Base-by-base conservation (phyloP, 2,329 filamentous ascomycete species). In the Aureobasidium sp. region DNA sequence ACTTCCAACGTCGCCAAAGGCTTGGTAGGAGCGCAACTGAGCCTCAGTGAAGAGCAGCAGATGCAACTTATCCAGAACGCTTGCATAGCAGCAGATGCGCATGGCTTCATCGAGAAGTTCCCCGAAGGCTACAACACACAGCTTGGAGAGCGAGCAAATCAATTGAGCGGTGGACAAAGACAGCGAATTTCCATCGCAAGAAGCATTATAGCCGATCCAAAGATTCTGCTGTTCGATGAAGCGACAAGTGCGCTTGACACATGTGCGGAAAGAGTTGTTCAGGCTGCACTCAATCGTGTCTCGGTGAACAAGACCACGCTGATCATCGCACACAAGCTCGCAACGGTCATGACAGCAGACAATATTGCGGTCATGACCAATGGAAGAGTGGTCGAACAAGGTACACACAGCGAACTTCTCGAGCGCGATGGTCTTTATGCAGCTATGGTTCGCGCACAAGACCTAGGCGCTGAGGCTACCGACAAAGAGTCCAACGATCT, bases 361-460 rank as follows among this genome's bases (percentile, higher is more conserved):
- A 75, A 75, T 46, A 78, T 79, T 25, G 71, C 73, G 4, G 77
- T 79, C 15, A 74, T 79, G 67, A 64, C 69, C n/a, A 67, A 73
- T 25, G 77, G 77, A 3, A 65, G 64, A 15, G 68, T 79, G 11
- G 65, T 77, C 6, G 77, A 79, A 64, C 71, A 77, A 67, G 77
- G 77, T 1, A 74, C 67, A 3, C 77, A 78, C 62, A 61, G 66
- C 6, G 66, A 73, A 13, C 66, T 79, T 3, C 64, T 79, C 33
- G 68, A 67, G 4, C 64, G 62, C 29, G 67, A 73, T 31, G 76
- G 75, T 2, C 62, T 68, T 0, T 79, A 78, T 62, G 71, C 74
- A 3, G 67, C 68, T 2, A 69, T 79, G 35, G 78, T 82, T 3
- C 70, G 69, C 21, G 74, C 77, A 17, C 79, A 81, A 67, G 75